phyloP scores from a whole-genome alignment of 2,329 filamentous ascomycete genomes.

The Neoarthrinium moseri region DNA sequence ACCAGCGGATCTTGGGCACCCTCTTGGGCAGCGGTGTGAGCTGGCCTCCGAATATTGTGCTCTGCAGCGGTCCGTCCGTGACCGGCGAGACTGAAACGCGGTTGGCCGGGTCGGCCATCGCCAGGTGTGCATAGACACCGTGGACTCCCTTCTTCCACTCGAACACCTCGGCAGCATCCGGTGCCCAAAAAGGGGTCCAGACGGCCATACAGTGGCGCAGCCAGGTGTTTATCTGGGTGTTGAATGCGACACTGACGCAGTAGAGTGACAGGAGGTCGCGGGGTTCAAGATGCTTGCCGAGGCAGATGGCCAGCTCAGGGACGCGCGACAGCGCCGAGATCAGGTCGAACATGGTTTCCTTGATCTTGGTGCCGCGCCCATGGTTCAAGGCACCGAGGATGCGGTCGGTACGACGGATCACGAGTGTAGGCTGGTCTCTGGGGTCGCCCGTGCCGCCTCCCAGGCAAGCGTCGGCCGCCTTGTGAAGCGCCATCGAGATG shows the following conservation, averaged over 20 bases:
- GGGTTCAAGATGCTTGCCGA: constrained; percentile 40
- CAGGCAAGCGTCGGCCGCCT: neutral
- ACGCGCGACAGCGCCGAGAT: neutral
- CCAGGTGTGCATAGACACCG: constrained; percentile 17
- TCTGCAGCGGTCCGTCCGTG: neutral
- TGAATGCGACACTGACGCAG: constrained; percentile 51
- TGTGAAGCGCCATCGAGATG: neutral
- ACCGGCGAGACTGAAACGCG: constrained; percentile 5
- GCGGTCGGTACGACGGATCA: neutral
- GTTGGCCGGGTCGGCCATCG: constrained; percentile 12
- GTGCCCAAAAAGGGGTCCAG: constrained; percentile 7
- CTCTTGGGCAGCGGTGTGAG: constrained; percentile 26
- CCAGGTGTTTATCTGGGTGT: constrained; percentile 50
- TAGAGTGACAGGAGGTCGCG: constrained; percentile 52
- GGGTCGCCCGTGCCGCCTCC: neutral
- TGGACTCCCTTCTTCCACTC: constrained; percentile 1
- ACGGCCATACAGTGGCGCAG: constrained; percentile 22
- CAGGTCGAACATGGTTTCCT: neutral
- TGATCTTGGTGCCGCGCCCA: neutral
- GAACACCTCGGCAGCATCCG: constrained; percentile 7
- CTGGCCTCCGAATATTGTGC: neutral
- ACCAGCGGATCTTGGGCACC: constrained; percentile 62
- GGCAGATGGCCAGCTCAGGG: constrained; percentile 35
- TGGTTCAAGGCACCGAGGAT: neutral
- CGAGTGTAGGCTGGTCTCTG: neutral